Evolutionary conservation across 2,329 filamentous ascomycete genomes (phyloP), one percentile per base, ranked within the genome.

Genomic region (Epichloe uncinata): DNA sequence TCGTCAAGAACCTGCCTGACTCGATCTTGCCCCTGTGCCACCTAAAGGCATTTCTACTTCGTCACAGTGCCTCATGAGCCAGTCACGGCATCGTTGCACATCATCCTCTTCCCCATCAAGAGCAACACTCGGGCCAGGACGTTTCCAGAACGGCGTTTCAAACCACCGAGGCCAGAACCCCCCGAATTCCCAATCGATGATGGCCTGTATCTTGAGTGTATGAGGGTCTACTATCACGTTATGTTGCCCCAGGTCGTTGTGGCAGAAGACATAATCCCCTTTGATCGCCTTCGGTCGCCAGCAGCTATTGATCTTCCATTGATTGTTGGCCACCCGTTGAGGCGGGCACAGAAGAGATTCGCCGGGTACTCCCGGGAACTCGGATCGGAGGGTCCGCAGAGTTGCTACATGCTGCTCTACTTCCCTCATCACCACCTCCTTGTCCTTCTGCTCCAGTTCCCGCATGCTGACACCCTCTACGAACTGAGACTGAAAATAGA

Each of bases 141-240:
- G 51, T 49, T 50, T 49, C 53, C 54, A 58, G 20, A 50, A 57
- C 30, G 47, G 48, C 20, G 16, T 35, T 40, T 57, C 53, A 37
- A 58, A 59, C 56, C 55, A 55, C 11, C 52, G 42, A 33, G 54
- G 55, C 51, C 53, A 66, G 54, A 64, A 66, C 3, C 63, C 64
- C 63, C 58, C 60, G 49, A 60, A 65, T 50, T 68, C 65, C 64
- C 64, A 67, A 42, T 66, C 64, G 26, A 67, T 55, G 30, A 66
- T 63, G 8, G 61, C 62, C 1, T 46, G 48, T 16, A 66, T 61
- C 45, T 62, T 58, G 42, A 65, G 50, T 15, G 59, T 61, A 1
- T 56, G 43, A 2, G 48, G 50, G 16, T 55, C 47, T 4, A 52
- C 54, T n/a, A 54, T 51, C 8, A 55, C 42, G n/a, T 55, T 54